Evolutionary conservation across 805 yeast species (phyloP), one percentile per base, ranked within the genome.

Genomic region (Ogataea polymorpha): DNA sequence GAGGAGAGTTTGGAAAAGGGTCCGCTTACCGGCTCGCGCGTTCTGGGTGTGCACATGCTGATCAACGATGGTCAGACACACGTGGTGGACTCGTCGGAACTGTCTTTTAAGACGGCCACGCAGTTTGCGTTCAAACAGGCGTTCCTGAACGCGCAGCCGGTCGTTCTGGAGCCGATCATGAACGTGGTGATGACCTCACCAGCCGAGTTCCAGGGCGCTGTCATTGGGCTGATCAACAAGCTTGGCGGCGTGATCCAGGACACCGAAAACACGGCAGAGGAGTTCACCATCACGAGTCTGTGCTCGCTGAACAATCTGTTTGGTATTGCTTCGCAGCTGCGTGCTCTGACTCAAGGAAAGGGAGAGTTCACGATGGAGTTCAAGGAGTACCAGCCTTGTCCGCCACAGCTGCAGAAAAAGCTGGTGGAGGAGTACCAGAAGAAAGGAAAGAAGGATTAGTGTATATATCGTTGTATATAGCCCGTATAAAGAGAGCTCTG

Each of bases 261-360:
- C 56, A 91, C 98, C 18, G 96, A 88, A 59, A 87, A 90, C 61
- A 91, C 89, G 21, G 80, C 84, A 43, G 99, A 93, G 54, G 99
- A 93, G 63, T 91, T 93, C 68, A 86, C 95, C 9, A 80, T 93
- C 47, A 77, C 79, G 42, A 95, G 97, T 23, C 98, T 93, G 65
- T 91, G 98, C 71, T 85, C 98, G n/a, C 79, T 93, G 68, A 90
- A 90, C 71, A 79, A 86, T 48, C 80, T 93, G 88, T 93, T 93
- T 65, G 99, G 99, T 27, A 87, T 93, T 61, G 96, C 98, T 6
- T 86, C 98, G 7, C 79, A 87, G 18, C 74, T 93, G 61, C 84
- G 99, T 74, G 98, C 99, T 15, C 80, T 86, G 45, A 91, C 99
- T 12, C 99, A 93, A 68, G 99, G 99, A 68, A 93, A 93, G 65